Evolutionary conservation across 2,329 filamentous ascomycete species (phyloP).

Genomic region (Ophiostoma sp.): DNA sequence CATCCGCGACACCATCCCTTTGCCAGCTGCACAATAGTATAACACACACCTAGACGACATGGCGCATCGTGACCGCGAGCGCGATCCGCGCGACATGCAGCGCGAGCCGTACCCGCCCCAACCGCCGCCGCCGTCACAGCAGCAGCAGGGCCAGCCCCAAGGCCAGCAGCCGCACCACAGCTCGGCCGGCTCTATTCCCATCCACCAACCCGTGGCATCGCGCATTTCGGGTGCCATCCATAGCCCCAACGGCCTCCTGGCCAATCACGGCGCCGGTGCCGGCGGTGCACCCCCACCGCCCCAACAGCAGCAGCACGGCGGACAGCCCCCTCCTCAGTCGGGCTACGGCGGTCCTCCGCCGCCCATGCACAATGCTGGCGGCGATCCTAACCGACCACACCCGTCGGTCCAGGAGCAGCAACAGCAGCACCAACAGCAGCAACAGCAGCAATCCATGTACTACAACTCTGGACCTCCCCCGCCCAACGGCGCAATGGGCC

Average conservation of each 20-base stretch:
- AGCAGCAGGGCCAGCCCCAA: slow-evolving; percentile 26
- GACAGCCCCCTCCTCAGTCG: slow-evolving; percentile 47
- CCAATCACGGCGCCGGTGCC: slow-evolving; percentile 59
- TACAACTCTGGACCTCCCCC: slow-evolving; percentile 48
- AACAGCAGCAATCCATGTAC: slow-evolving; percentile 47
- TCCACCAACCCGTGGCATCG: slow-evolving; percentile 91
- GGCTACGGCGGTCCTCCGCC: slow-evolving; percentile 50
- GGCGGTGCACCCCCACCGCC: slow-evolving; percentile 44
- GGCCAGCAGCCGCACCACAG: slow-evolving; percentile 74
- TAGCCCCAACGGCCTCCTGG: slow-evolving; percentile 84
- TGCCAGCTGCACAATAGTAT: slow-evolving; percentile 43
- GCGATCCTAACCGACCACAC: slow-evolving; percentile 40
- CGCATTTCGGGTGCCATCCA: slow-evolving; percentile 80
- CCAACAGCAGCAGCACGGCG: slow-evolving; percentile 49
- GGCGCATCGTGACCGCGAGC: slow-evolving; percentile 53
- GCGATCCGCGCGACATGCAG: slow-evolving; percentile 64
- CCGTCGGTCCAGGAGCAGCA: slow-evolving; percentile 28
- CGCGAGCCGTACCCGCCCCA: slow-evolving; percentile 56
- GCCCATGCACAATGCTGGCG: slow-evolving; percentile 51
- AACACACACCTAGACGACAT: slow-evolving; percentile 45
- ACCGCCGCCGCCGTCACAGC: slow-evolving; percentile 17
- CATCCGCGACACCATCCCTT: slow-evolving; percentile 45
- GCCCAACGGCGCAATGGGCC: slow-evolving; percentile 55
- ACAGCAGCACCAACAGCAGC: slow-evolving; percentile 26
- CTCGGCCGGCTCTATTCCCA: slow-evolving; percentile 81